Percentiles rank a stretch among this genome's conserved stretches.
Conservation (phyloP, 148 eudicot species). For the Drosera capensis region DNA sequence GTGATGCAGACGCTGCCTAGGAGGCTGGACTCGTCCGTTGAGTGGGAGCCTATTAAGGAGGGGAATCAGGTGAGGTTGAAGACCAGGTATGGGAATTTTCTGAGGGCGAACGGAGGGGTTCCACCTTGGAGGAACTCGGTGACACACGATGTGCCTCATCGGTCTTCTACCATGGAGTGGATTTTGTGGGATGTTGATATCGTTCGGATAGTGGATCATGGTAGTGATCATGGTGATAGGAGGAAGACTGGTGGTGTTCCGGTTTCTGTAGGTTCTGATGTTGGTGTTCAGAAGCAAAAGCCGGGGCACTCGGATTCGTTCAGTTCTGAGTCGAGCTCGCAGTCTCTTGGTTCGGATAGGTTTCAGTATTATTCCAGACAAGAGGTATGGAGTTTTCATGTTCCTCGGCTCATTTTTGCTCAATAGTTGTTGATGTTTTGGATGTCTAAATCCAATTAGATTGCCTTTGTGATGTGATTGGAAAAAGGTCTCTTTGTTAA, state of each 20-base stretch:
- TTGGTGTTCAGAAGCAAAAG: slow-evolving; percentile 1
- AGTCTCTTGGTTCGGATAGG: slow-evolving; percentile 11
- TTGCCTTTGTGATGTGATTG: too few relatives aligned
- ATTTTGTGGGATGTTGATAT: slow-evolving; percentile 55
- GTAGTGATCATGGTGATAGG: slow-evolving; percentile 4
- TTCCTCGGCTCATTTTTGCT: too few relatives aligned
- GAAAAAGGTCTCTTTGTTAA: too few relatives aligned
- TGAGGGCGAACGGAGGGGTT: slow-evolving; percentile 56
- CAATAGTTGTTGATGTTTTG: too few relatives aligned
- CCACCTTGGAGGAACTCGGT: slow-evolving; percentile 72
- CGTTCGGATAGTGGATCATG: slow-evolving; percentile 22
- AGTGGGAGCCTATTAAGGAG: slow-evolving; percentile 45
- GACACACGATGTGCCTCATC: slow-evolving; percentile 63
- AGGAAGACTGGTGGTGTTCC: not conserved
- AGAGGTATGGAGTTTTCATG: slow-evolving; percentile 47
- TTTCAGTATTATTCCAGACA: slow-evolving; percentile 21
- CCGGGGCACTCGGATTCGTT: slow-evolving; percentile 15
- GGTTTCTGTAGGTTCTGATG: slow-evolving; percentile 3
- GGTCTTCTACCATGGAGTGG: slow-evolving; percentile 57
- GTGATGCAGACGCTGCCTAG: slow-evolving; percentile 26
- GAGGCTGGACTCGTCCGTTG: slow-evolving; percentile 26
- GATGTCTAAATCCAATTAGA: too few relatives aligned
- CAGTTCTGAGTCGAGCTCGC: slow-evolving; percentile 20
- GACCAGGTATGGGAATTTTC: slow-evolving; percentile 37
- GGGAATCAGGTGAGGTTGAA: slow-evolving; percentile 29